Conservation (phyloP, 177 flowering plant species). For the Vitis hybrid region DNA sequence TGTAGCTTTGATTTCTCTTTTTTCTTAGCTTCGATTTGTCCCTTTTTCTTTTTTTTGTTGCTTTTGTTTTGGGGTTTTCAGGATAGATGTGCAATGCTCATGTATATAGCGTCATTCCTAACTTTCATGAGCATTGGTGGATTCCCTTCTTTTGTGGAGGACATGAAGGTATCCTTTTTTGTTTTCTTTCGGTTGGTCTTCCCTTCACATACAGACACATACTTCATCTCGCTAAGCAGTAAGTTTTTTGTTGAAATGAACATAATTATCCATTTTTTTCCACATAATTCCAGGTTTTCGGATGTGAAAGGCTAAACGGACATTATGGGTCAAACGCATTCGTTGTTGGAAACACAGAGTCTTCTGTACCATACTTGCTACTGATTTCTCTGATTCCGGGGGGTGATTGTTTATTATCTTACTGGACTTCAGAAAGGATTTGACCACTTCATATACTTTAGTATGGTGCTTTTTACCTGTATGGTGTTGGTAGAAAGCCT, state of each 20-base stretch:
- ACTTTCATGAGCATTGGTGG: constrained; percentile 58
- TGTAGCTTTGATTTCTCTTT: background rate
- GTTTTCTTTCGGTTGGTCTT: too few relatives aligned
- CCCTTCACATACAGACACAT: too few relatives aligned
- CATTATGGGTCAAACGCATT: constrained; percentile 52
- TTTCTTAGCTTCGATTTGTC: background rate
- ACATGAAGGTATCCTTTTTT: constrained; percentile 16
- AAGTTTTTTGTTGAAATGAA: too few relatives aligned
- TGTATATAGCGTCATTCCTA: constrained; percentile 39
- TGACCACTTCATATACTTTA: constrained; percentile 40
- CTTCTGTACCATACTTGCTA: constrained; percentile 51
- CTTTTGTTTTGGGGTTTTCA: constrained; percentile 2
- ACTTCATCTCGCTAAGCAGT: too few relatives aligned
- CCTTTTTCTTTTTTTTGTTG: background rate
- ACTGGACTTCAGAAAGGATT: constrained; percentile 35
- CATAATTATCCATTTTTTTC: too few relatives aligned
- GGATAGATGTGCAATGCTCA: constrained; percentile 42
- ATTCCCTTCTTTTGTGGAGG: constrained; percentile 53
- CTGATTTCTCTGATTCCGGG: constrained; percentile 45
- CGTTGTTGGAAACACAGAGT: constrained; percentile 53
- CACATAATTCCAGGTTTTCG: constrained; percentile 37
- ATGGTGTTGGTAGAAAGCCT: constrained; percentile 57
- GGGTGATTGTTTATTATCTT: constrained; percentile 44
- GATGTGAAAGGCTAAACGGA: constrained; percentile 60
- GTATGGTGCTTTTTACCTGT: constrained; percentile 26